phyloP scores from a whole-genome alignment of 352 stramenopile genomes.

The Phytophthora vignae region DNA sequence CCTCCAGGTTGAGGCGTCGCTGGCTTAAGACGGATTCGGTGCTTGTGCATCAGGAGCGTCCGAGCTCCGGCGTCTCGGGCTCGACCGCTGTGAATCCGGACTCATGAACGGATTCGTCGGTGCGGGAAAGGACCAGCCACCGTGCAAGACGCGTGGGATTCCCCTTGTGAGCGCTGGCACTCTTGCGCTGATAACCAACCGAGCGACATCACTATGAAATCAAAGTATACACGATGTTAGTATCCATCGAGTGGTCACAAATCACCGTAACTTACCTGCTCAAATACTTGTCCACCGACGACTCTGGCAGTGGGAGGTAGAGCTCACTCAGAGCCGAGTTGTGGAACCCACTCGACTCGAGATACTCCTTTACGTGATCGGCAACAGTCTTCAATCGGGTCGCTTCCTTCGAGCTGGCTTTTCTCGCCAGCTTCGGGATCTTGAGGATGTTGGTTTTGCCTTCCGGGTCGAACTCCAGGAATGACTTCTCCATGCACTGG shows the following conservation, averaged over 20 bases:
- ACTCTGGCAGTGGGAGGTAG: slow-evolving; percentile 13
- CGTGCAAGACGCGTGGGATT: background rate
- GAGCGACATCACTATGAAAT: slow-evolving; percentile 12
- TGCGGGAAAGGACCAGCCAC: background rate
- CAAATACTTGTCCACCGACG: background rate
- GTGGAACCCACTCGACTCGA: slow-evolving; percentile 28
- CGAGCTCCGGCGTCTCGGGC: background rate
- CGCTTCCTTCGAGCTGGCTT: background rate
- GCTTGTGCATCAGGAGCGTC: background rate
- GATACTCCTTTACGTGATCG: slow-evolving; percentile 23
- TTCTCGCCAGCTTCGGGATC: slow-evolving; percentile 1
- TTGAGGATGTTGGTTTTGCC: slow-evolving; percentile 7
- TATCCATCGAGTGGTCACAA: background rate
- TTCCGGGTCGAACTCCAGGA: slow-evolving; percentile 31
- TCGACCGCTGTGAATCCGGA: background rate
- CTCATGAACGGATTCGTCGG: background rate
- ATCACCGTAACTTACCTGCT: slow-evolving; percentile 3
- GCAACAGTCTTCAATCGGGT: slow-evolving; percentile 16
- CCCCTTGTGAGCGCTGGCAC: slow-evolving; percentile 5
- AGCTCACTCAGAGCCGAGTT: slow-evolving; percentile 29
- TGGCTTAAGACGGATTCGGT: background rate
- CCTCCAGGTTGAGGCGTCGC: background rate
- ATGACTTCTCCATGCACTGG: slow-evolving; percentile 11
- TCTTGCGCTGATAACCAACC: slow-evolving; percentile 25
- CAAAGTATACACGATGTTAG: background rate